Evolutionary conservation across 495 filamentous ascomycete species (phyloP), one percentile per base, ranked within the genome.

Genomic region (Xylaria sp.): DNA sequence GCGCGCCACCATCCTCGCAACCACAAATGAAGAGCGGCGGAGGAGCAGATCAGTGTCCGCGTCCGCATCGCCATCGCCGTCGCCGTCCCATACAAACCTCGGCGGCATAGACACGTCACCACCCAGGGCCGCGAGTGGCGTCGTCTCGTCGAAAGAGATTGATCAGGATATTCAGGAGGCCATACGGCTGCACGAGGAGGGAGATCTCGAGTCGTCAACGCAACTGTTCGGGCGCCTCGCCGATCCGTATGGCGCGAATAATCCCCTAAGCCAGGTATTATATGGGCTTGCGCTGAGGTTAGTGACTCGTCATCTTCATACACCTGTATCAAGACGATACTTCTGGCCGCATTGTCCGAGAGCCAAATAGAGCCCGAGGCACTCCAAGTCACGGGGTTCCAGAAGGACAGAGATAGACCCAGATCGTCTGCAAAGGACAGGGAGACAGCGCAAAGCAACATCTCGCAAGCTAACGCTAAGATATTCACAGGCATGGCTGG

Each of bases 241-340:
- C 41, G 92, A 97, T 78, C 93, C 91, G 24, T 88, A 91, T 69
- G 94, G 93, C 29, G 86, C 89, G 66, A 97, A 97, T 81, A 97
- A 98, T 80, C 93, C 95, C 21, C 85, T 99, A 74, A 95, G 93
- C 76, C 95, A 99, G 81, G 96, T 99, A 59, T 87, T 99, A 63
- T 99, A 97, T 79, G 96, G 95, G 24, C 92, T 99, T 53, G 95
- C 96, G 50, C 80, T 98, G 67, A 88, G 95, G 94, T 97, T 82
- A 82, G 90, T 84, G 62, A 50, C 15, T 21, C 3, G 29, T 68
- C 21, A n/a, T 57, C 43, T 66, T 50, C 41, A 5, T 66, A 59
- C 31, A 24, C 24, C 33, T 21, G 6, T 17, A 37, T 29, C 6
- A 29, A 50, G 9, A 43, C 59, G 21, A 19, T 24, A 26, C 46